Evolutionary conservation across 306 rosid genomes (phyloP), one percentile per base, ranked within the genome.

Genomic region (Sesbania bispinosa): DNA sequence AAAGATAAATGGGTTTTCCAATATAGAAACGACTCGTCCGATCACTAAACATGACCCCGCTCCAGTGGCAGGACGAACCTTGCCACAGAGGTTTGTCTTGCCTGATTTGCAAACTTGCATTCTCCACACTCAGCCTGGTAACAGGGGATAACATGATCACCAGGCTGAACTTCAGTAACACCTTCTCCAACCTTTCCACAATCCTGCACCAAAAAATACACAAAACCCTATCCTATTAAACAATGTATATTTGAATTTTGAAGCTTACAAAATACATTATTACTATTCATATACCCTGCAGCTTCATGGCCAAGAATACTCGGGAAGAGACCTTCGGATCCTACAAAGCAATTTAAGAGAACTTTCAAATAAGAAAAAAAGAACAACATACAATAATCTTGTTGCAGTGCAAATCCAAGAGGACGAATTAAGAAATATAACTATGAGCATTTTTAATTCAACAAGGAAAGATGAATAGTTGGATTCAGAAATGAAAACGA

Each of bases 271-370:
- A 54, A 24, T 24, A 21, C 8, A 32, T 29, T 21, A 1, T 29
- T 4, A 13, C 5, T 7, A 42, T 4, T 1, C 5, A 75, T 53
- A 36, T 80, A 92, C 97, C 98, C 98, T 21, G 96, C 97, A 71
- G 97, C 98, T 84, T 94, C 98, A n/a, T 94, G 98, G 24, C 98
- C 98, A 32, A 94, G 96, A 77, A 94, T 91, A 55, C 95, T 90
- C 2, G 98, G 98, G 76, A 94, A 94, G 74, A 94, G 98, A 53
- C 97, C 97, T 80, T 94, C 98, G 98, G 97, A 46, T 76, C 85
- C 70, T 77, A 71, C 76, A 60, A 59, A 43, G 36, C 26, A 58
- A 29, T 5, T 10, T 10, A 55, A 13, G 59, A 18, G 54, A 39
- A 39, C 5, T 16, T 15, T 7, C 18, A 29, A 2, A 46, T 63